Conservation (phyloP, 768 basidiomycete genomes). For the Rhizopogon sp. region DNA sequence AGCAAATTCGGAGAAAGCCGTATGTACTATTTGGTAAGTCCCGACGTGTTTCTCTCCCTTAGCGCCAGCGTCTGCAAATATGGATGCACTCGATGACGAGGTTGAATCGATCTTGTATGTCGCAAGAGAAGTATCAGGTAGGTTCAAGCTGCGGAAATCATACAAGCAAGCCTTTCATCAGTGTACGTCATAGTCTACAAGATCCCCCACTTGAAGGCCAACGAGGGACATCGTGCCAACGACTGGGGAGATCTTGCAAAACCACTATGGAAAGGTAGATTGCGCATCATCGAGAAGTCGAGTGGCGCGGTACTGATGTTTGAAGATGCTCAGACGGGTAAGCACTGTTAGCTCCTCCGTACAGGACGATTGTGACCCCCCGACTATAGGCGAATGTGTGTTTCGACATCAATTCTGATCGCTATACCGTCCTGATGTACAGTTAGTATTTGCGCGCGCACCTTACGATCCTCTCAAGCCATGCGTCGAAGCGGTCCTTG, state of each 20-base stretch:
- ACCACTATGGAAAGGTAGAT: constrained; percentile 89
- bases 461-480: constrained; percentile 76
- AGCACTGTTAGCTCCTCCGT: constrained; percentile 16
- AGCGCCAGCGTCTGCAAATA: constrained; percentile 16
- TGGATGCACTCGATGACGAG: constrained; percentile 66
- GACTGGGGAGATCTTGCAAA: constrained; percentile 86
- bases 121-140: constrained; percentile 87
- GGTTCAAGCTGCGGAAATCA: constrained; percentile 12
- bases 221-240: constrained; percentile 87
- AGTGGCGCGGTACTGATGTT: constrained; percentile 65
- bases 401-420: constrained; percentile 7
- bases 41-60: not conserved
- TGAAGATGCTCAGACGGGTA: constrained; percentile 79
- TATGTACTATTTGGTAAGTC: not conserved
- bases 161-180: constrained; percentile 11
- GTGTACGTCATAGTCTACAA: constrained; percentile 63
- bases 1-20: too few species aligned
- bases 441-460: constrained; percentile 79
- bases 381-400: constrained; percentile 61
- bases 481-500: constrained; percentile 90
- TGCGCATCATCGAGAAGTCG: constrained; percentile 80
- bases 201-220: constrained; percentile 80
- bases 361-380: not conserved
- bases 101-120: constrained; percentile 89
- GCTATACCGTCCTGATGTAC: constrained; percentile 5